Evolutionary conservation across 176 grass and related monocot species (phyloP), one percentile per base, ranked within the genome.

Genomic region (Musa schizocarpa): DNA sequence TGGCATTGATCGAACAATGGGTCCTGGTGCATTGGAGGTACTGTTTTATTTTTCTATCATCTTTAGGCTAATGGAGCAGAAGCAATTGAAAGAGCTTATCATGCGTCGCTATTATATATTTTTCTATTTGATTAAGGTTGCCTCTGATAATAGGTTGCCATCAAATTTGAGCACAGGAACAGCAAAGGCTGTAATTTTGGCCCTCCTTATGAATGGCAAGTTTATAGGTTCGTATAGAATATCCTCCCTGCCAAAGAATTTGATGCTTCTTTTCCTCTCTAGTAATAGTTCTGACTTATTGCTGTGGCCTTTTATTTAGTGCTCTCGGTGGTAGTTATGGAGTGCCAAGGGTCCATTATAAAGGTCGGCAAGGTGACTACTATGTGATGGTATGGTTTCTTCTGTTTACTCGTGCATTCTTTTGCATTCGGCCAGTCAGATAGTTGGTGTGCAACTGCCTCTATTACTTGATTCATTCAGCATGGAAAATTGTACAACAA

Each of bases 151-250:
- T 61, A 91, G 89, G 87, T 94, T 79, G 91, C 91, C 0, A 90
- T 90, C 54, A 94, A 94, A 81, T 94, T 94, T 26, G 91, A 94
- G 83, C 91, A 90, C 65, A 90, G 81, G 23, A 94, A 49, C 54
- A 94, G 91, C 82, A 94, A 90, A 80, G 91, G 91, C 5, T 94
- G 91, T 78, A 90, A 29, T 65, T 94, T 90, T 26, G 87, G 92
- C 13, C 92, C 92, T 70, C 92, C 92, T 8, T 79, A 83, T 43
- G 92, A 96, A 82, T 96, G 92, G 91, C 87, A 94, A 71, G 83
- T 94, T 69, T 94, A 94, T 73, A 85, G 78, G 92, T 96, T 63
- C 83, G 92, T 76, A 7, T 2, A 9, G 23, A 64, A 12, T 20
- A 71, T 51, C 13, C 11, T 63, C n/a, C 54, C 19, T 43, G 16